Percentiles rank a stretch among this genome's conserved stretches.
phyloP scores from a whole-genome alignment of 2,329 filamentous ascomycete genomes.

The Cryoendolithus antarcticus region DNA sequence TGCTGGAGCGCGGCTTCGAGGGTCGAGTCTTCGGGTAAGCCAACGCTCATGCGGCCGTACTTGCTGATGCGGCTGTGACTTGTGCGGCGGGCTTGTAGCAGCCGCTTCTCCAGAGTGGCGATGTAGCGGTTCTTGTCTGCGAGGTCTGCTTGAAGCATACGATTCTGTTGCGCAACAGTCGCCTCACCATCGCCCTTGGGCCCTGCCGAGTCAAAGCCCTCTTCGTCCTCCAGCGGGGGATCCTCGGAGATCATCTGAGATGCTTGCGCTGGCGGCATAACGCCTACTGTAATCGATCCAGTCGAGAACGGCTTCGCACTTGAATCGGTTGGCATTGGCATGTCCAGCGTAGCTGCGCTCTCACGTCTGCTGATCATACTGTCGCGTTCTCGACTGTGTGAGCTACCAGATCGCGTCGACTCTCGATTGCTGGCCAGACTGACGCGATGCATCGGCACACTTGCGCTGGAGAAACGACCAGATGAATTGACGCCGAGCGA shows the following conservation, averaged over 20 bases:
- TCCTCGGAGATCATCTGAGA: slow-evolving; percentile 18
- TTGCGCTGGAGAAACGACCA: slow-evolving; percentile 44
- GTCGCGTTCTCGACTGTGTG: slow-evolving; percentile 18
- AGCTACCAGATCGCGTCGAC: slow-evolving; percentile 18
- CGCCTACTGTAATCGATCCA: slow-evolving; percentile 20
- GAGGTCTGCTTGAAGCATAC: slow-evolving; percentile 85
- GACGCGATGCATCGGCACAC: slow-evolving; percentile 26
- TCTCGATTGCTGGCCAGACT: slow-evolving; percentile 11
- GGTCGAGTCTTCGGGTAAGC: slow-evolving; percentile 48
- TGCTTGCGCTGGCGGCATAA: slow-evolving; percentile 17
- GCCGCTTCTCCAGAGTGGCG: slow-evolving; percentile 76
- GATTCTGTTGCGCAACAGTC: slow-evolving; percentile 68
- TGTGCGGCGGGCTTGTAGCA: slow-evolving; percentile 78
- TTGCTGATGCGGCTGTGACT: slow-evolving; percentile 76
- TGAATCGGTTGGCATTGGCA: slow-evolving; percentile 20
- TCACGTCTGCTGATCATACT: slow-evolving; percentile 12
- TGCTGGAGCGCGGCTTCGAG: slow-evolving; percentile 61
- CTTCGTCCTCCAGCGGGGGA: slow-evolving; percentile 25
- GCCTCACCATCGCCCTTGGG: slow-evolving; percentile 82
- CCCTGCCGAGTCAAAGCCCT: slow-evolving; percentile 40
- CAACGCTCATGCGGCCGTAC: slow-evolving; percentile 27
- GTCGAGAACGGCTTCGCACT: slow-evolving; percentile 16
- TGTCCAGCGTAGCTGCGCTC: slow-evolving; percentile 26
- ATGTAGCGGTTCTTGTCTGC: slow-evolving; percentile 97
- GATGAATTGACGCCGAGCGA: slow-evolving; percentile 86